Conservation (phyloP, 768 basidiomycete genomes). For the Gyrodon lividus region DNA sequence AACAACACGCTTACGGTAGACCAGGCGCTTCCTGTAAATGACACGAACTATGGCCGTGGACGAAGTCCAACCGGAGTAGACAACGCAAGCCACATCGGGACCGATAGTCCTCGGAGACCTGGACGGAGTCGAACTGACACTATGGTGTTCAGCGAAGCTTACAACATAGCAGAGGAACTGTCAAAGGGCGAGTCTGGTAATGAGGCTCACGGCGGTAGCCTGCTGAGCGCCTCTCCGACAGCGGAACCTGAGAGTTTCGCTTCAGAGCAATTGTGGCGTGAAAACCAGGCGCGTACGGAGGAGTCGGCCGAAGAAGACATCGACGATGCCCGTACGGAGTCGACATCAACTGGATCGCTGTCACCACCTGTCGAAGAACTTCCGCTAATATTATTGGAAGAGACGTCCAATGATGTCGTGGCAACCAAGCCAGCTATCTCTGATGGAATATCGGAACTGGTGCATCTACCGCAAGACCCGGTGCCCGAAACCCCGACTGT, state of each 20-base stretch:
- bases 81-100: constrained; percentile 12
- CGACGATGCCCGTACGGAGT: constrained; percentile 22
- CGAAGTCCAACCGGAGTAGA: constrained; percentile 26
- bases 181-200: constrained; percentile 19
- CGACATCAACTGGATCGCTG: constrained; percentile 12
- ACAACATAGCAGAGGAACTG: constrained; percentile 39
- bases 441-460: constrained; percentile 3
- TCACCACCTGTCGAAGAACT: constrained; percentile 31
- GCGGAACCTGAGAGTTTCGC: constrained; percentile 11
- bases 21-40: constrained; percentile 3
- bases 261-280: constrained; percentile 9
- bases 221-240: constrained; percentile 12
- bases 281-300: constrained; percentile 13
- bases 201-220: background rate
- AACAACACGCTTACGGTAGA: constrained; percentile 12
- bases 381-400: constrained; percentile 26
- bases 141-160: constrained; percentile 62
- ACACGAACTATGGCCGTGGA: constrained; percentile 9
- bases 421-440: background rate
- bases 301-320: constrained; percentile 26
- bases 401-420: constrained; percentile 1
- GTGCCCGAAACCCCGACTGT: constrained; percentile 1
- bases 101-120: constrained; percentile 43
- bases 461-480: background rate
- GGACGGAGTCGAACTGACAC: constrained; percentile 69